Conservation (phyloP, 495 filamentous ascomycete species). For the Lophiotrema nucula region DNA sequence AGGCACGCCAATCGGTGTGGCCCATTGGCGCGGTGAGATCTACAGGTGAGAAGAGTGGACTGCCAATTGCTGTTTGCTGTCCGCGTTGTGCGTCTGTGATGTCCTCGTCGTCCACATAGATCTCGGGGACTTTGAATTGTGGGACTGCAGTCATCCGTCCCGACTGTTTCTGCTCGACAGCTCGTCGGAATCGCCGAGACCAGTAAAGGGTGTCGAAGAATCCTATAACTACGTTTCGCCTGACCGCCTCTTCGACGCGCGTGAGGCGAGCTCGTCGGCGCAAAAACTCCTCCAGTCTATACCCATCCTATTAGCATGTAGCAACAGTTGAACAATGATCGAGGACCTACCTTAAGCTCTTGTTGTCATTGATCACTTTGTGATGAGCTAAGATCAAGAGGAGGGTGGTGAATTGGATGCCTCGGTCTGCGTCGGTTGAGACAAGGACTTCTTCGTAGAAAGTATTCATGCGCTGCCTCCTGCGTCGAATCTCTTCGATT, state of each 20-base stretch:
- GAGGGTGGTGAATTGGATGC: conserved; percentile 90
- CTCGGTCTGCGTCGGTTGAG: conserved; percentile 79
- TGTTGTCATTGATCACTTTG: conserved; percentile 98
- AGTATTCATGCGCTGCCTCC: conserved; percentile 75
- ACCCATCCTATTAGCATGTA: conserved; percentile 14
- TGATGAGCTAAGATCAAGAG: conserved; percentile 97
- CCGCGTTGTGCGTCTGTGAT: conserved; percentile 38
- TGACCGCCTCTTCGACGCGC: conserved; percentile 93
- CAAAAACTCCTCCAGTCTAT: conserved; percentile 86
- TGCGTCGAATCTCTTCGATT: conserved; percentile 65
- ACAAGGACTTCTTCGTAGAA: conserved; percentile 98
- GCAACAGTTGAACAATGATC: background rate
- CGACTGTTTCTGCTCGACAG: conserved; percentile 63
- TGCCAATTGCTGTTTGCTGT: conserved; percentile 35
- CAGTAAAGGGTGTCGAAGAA: conserved; percentile 98
- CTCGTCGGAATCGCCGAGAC: conserved; percentile 74
- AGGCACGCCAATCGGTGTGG: conserved; percentile 26
- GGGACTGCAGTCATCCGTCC: conserved; percentile 75
- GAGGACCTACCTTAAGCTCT: conserved; percentile 69
- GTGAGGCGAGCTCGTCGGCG: conserved; percentile 86
- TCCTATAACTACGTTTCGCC: conserved; percentile 79
- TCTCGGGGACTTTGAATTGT: conserved; percentile 83
- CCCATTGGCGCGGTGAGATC: conserved; percentile 16
- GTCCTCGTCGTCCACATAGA: conserved; percentile 75
- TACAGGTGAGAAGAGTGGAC: conserved; percentile 32